phyloP scores from a whole-genome alignment of 2,329 filamentous ascomycete genomes.

The Cladophialophora chaetospira region DNA sequence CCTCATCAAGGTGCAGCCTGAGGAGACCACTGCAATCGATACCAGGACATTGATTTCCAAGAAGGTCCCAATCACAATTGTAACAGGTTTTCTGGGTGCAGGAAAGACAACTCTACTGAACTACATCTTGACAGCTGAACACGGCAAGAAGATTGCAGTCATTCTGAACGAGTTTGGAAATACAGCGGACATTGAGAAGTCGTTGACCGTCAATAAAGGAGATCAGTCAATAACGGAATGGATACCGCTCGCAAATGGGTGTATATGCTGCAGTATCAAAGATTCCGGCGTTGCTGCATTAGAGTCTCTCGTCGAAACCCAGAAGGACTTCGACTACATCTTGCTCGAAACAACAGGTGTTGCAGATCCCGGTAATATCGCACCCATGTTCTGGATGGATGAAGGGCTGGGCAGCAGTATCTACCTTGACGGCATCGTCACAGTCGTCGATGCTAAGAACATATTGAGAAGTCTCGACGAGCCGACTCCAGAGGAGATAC shows the following conservation, averaged over 20 bases:
- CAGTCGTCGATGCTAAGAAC: conserved; percentile 92
- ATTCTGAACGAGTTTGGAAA: conserved; percentile 93
- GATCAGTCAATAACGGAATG: conserved; percentile 86
- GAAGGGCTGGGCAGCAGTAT: conserved; percentile 93
- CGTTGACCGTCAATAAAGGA: conserved; percentile 83
- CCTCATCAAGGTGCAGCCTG: conserved; percentile 41
- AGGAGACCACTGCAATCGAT: conserved; percentile 12
- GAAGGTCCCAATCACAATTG: conserved; percentile 54
- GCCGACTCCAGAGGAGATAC: conserved; percentile 45
- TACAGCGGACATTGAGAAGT: conserved; percentile 92
- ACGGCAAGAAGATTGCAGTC: conserved; percentile 97
- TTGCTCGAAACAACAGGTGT: conserved; percentile 93
- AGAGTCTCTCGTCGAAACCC: conserved; percentile 91
- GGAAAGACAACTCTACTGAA: conserved; percentile 95
- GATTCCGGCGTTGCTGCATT: conserved; percentile 93
- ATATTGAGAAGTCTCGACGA: conserved; percentile 81
- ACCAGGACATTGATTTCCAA: conserved; percentile 21
- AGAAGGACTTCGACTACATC: conserved; percentile 83
- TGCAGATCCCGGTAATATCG: conserved; percentile 92
- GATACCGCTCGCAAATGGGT: conserved; percentile 94
- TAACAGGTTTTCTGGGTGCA: conserved; percentile 79
- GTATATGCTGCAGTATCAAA: conserved; percentile 97
- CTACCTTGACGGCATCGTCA: conserved; percentile 95
- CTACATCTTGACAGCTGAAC: conserved; percentile 90
- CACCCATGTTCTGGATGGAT: conserved; percentile 96